Evolutionary conservation across 768 basidiomycete species (phyloP), one percentile per base, ranked within the genome.

Genomic region (Boletales sp.): DNA sequence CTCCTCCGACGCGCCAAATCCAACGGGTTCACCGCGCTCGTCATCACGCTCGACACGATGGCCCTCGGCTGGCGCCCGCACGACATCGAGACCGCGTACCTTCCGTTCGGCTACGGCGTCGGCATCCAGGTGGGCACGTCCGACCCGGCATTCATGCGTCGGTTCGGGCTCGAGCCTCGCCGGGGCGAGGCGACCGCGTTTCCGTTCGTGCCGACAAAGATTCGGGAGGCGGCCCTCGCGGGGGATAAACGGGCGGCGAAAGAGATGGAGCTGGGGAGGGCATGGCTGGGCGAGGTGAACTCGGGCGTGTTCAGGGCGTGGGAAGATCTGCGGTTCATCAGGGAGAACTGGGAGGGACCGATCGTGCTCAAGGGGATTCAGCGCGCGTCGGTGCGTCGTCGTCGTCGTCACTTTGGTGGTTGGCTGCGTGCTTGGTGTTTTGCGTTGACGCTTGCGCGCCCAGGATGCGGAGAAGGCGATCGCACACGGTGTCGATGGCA

Each of bases 41-140:
- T 91, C n/a, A 74, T 92, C 55, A 90, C 90, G 0, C 73, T 90
- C 12, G 89, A 92, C 65, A 86, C 87, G 1, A 82, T 83, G 76
- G 46, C 70, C 0, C 65, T 90, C 31, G 88, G 86, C 19, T 90
- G 85, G 86, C 81, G 87, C 3, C 86, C 86, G 4, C 82, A 85
- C 63, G 88, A 91, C 60, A 70, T 91, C 47, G 74, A 80, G 43
- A 74, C 66, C 4, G 72, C 79, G 0, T 90, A 80, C 62, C 73
- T 87, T 13, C 87, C 88, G 7, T 86, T 89, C 60, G 56, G 58
- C 0, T 81, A 84, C 49, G 86, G 86, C 8, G 66, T 83, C 17
- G 87, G 87, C 8, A 68, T 72, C 36, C 84, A 88, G 60, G 75
- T 87, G 21, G 86, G 84, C 44, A 73, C 72, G 8, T 83, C 85